phyloP scores from a whole-genome alignment of 345 rosid species.

The Aurinia saxatilis region DNA sequence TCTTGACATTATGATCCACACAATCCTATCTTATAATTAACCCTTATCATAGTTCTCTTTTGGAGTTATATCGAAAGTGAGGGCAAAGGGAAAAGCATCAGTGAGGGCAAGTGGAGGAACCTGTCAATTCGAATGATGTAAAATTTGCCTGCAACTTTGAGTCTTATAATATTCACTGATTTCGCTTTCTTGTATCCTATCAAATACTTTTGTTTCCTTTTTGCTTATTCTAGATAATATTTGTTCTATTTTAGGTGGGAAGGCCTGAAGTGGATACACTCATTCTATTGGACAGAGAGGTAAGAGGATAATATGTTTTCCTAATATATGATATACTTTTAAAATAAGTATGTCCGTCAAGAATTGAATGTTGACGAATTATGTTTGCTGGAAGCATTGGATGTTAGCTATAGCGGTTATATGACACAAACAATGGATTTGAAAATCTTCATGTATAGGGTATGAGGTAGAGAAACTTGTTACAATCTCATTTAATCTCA shows the following conservation, averaged over 20 bases:
- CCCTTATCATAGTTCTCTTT: slow-evolving; percentile 58
- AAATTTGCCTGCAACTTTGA: slow-evolving; percentile 5
- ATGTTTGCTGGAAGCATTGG: neutral
- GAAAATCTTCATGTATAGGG: neutral
- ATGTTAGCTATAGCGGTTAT: neutral
- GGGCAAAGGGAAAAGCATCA: slow-evolving; percentile 94
- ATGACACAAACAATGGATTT: neutral
- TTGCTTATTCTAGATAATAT: slow-evolving; percentile 7
- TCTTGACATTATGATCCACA: neutral
- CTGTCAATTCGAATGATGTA: slow-evolving; percentile 78
- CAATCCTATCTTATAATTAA: slow-evolving; percentile 11
- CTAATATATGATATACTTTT: neutral
- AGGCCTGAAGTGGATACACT: slow-evolving; percentile 81
- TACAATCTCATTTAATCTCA: neutral
- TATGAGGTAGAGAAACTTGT: neutral
- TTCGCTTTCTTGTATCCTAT: neutral
- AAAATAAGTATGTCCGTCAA: neutral
- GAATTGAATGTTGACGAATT: neutral
- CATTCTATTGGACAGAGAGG: slow-evolving; percentile 92
- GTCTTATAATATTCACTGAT: slow-evolving; percentile 5
- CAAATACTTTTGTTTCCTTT: neutral
- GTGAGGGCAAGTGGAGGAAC: slow-evolving; percentile 92
- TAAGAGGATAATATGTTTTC: slow-evolving; percentile 18
- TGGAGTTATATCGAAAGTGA: slow-evolving; percentile 86
- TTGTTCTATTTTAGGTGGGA: slow-evolving; percentile 45